Conservation (phyloP, 2,329 filamentous ascomycete genomes). For the Pochonia chlamydosporia region DNA sequence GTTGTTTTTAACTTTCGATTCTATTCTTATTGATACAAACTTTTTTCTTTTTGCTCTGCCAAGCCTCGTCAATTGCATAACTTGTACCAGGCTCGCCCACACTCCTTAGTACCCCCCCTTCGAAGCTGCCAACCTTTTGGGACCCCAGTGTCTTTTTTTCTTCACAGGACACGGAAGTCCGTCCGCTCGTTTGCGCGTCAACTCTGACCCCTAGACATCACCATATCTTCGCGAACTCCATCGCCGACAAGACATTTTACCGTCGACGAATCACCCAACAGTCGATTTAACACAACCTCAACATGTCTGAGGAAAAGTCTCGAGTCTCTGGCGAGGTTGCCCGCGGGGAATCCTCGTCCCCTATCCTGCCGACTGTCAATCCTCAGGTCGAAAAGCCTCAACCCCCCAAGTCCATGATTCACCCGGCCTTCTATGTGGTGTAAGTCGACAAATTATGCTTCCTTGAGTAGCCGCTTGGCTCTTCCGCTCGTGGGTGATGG, state of each 20-base stretch:
- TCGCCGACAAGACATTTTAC: not conserved
- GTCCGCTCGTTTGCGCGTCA: constrained; percentile 34
- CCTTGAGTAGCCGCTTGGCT: too few species aligned
- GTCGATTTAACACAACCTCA: constrained; percentile 4
- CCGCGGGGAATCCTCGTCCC: constrained; percentile 47
- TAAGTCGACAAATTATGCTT: constrained; percentile 33
- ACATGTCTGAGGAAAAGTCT: constrained; percentile 66
- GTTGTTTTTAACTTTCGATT: not conserved
- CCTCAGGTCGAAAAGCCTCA: constrained; percentile 66
- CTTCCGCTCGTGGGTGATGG: not conserved
- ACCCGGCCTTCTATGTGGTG: constrained; percentile 81
- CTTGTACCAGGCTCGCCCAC: constrained; percentile 1
- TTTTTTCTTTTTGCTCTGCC: not conserved
- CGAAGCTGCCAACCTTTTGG: constrained; percentile 10
- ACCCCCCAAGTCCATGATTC: constrained; percentile 58
- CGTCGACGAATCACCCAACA: not conserved
- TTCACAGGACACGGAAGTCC: constrained; percentile 25
- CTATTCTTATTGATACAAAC: not conserved
- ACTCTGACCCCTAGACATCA: not conserved
- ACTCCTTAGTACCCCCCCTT: constrained; percentile 3
- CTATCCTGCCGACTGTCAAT: constrained; percentile 77
- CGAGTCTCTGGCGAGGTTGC: constrained; percentile 74
- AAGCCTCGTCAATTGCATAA: constrained; percentile 25
- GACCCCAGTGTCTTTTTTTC: constrained; percentile 11
- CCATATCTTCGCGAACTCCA: constrained; percentile 3